Conservation (phyloP, 78 protist genomes). For the Chrysochromulina parva region DNA sequence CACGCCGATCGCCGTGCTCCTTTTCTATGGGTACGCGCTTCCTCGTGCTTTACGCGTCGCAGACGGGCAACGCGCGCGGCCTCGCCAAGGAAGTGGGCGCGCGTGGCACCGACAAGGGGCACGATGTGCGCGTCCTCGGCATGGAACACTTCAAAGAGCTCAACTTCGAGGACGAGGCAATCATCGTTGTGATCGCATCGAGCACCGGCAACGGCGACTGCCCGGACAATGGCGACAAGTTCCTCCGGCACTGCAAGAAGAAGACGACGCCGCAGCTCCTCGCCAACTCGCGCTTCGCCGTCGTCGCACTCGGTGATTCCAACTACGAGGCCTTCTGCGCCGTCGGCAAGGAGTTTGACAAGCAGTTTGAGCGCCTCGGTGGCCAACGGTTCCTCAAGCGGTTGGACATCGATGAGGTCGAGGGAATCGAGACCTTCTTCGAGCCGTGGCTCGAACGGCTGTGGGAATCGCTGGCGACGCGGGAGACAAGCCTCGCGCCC, state of each 20-base stretch:
- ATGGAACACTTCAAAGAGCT: background rate
- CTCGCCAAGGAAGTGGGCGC: background rate
- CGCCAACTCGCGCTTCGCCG: background rate
- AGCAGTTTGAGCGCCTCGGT: background rate
- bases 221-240: conserved; percentile 14
- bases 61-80: conserved; percentile 19
- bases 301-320: background rate
- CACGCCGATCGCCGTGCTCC: too few species aligned
- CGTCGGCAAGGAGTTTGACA: background rate
- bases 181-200: background rate
- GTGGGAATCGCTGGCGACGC: background rate
- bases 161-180: background rate
- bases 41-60: conserved; percentile 10
- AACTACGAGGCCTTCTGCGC: background rate
- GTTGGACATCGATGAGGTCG: background rate
- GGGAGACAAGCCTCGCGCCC: background rate
- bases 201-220: conserved; percentile 12
- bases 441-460: background rate
- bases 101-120: background rate
- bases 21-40: background rate
- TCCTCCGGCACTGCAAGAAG: background rate
- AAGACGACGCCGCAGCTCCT: background rate
- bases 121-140: background rate
- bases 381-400: background rate
- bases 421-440: background rate